Evolutionary conservation across 2,329 filamentous ascomycete species (phyloP).

Genomic region (Fusarium acutatum): DNA sequence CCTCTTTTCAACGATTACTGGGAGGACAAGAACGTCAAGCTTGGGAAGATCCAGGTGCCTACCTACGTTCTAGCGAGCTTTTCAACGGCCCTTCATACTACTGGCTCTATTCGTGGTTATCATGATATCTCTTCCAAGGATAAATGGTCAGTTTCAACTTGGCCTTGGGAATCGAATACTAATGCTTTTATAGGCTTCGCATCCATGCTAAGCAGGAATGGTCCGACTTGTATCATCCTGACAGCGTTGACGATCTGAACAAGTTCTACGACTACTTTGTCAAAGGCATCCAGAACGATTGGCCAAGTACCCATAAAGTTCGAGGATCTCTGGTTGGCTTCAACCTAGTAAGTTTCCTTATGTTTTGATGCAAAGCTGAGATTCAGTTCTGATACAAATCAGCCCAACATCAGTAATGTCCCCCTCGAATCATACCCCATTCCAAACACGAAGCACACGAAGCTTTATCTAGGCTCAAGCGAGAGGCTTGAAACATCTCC

Average conservation of each 20-base stretch:
- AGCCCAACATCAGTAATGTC: not conserved
- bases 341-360: not conserved
- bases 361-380: fast-evolving
- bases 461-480: not conserved
- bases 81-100: not conserved
- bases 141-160: not conserved
- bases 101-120: not conserved
- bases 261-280: not conserved
- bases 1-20: not conserved
- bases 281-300: not conserved
- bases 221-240: not conserved
- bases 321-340: not conserved
- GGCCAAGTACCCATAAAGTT: not conserved
- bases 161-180: fast-evolving
- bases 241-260: not conserved
- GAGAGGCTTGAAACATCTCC: not conserved
- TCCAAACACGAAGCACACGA: not conserved
- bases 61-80: not conserved
- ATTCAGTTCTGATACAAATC: not conserved
- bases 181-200: not conserved
- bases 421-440: not conserved
- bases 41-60: not conserved
- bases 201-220: not conserved
- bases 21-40: not conserved
- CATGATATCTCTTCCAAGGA: not conserved